These are phyloP conservation scores for Discostella stelligeroides DNA, from an alignment of 108 stramenopile genomes.

Conservation along the genomic window DNA sequence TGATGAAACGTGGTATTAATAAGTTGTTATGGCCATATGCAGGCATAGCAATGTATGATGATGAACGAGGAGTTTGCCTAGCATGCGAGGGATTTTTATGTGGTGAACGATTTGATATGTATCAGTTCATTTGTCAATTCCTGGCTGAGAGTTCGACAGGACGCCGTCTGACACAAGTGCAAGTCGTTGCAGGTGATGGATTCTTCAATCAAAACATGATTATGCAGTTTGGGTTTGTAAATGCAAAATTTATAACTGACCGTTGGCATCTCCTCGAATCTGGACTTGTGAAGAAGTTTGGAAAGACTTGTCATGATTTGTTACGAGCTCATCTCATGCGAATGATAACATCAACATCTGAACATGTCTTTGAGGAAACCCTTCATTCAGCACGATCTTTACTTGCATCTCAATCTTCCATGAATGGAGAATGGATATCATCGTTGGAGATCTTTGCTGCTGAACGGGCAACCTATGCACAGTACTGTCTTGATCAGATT, in stretches of 20 bases:
- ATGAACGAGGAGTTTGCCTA: conserved; percentile 12
- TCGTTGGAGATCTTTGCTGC: background rate
- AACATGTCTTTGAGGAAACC: too few species aligned
- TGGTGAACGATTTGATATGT: conserved; percentile 14
- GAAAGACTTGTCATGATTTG: background rate
- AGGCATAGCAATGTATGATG: conserved; percentile 18
- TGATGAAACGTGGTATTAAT: conserved; percentile 28
- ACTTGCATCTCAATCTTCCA: background rate
- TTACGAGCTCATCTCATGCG: conserved; percentile 3
- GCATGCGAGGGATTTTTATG: conserved; percentile 32
- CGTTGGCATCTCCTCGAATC: conserved; percentile 2
- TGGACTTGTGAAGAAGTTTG: conserved; percentile 10
- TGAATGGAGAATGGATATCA: background rate
- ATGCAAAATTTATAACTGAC: conserved; percentile 8
- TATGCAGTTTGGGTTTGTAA: conserved; percentile 6
- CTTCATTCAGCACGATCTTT: background rate
- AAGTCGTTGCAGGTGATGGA: conserved; percentile 12
- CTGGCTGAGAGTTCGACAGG: conserved; percentile 7
- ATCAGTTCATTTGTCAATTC: conserved; percentile 16
- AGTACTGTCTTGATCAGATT: background rate
- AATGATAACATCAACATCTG: background rate
- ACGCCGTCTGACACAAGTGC: background rate
- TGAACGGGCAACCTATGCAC: background rate
- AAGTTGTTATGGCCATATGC: conserved; percentile 26
- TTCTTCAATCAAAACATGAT: conserved; percentile 15